Evolutionary conservation across 129 eudicot species (phyloP).

Genomic region (Flaveria brownii): DNA sequence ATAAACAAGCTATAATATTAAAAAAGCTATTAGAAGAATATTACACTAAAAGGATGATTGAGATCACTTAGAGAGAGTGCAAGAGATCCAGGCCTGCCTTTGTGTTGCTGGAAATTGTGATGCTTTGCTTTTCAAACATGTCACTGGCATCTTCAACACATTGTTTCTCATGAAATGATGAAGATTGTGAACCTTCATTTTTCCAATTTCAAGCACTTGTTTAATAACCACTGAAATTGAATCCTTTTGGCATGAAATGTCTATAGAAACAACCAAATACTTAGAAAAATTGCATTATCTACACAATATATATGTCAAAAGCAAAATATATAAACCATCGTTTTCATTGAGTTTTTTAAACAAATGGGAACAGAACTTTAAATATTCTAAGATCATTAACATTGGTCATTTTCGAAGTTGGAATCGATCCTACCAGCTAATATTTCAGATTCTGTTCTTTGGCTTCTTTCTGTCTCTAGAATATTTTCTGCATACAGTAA

Average conservation of each 20-base stretch:
- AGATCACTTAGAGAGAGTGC: constrained; percentile 44
- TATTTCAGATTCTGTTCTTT: constrained; percentile 28
- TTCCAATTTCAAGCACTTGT: constrained; percentile 28
- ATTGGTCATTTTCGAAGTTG: constrained; percentile 33
- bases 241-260: constrained; percentile 4
- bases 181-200: constrained; percentile 39
- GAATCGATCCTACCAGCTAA: constrained; percentile 36
- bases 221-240: constrained; percentile 40
- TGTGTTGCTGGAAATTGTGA: constrained; percentile 44
- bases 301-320: constrained; percentile 1
- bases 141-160: constrained; percentile 35
- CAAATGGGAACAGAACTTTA: constrained; percentile 35
- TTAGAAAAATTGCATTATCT: constrained; percentile 27
- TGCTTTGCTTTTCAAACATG: constrained; percentile 41
- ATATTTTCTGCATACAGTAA: constrained; percentile 24
- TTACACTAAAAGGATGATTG: constrained; percentile 40
- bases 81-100: constrained; percentile 53
- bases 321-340: constrained; percentile 17
- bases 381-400: constrained; percentile 27
- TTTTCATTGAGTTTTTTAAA: constrained; percentile 25
- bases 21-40: constrained; percentile 20
- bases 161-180: constrained; percentile 40
- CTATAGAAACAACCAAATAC: constrained; percentile 37
- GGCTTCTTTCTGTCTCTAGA: constrained; percentile 27
- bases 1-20: background rate